phyloP scores from a whole-genome alignment of 345 rosid genomes.

The Jatropha curcas region DNA sequence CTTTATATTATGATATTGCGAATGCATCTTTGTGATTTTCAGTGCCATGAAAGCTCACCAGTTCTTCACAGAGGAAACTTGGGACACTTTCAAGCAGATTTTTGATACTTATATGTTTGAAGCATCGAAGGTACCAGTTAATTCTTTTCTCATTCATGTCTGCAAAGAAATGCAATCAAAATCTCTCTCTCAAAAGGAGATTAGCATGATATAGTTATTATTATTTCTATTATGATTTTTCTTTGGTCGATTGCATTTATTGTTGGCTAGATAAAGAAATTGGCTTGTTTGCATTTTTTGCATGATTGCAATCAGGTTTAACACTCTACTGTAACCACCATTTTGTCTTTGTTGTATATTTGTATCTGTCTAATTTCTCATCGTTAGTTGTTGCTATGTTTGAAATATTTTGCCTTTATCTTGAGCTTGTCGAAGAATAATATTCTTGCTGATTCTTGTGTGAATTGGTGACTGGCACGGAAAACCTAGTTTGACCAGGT shows the following conservation, averaged over 20 bases:
- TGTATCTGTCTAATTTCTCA: slow-evolving; percentile 1
- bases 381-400: not conserved
- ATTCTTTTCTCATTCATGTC: not conserved
- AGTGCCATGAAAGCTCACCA: slow-evolving; percentile 93
- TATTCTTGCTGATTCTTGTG: not conserved
- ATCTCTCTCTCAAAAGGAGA: not conserved
- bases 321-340: not conserved
- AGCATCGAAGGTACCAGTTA: slow-evolving; percentile 74
- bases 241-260: not conserved
- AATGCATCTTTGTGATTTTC: slow-evolving; percentile 44
- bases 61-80: slow-evolving; percentile 84
- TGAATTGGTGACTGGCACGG: not conserved
- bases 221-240: not conserved
- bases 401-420: not conserved
- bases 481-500: not conserved
- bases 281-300: not conserved
- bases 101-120: slow-evolving; percentile 81
- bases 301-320: slow-evolving; percentile 2
- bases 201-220: not conserved
- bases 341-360: not conserved
- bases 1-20: slow-evolving; percentile 40
- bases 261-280: not conserved
- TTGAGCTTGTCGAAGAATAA: not conserved
- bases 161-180: slow-evolving; percentile 1
- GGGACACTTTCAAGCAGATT: slow-evolving; percentile 83